Base-by-base conservation (phyloP, 306 rosid genomes). In the Vicia faba region DNA sequence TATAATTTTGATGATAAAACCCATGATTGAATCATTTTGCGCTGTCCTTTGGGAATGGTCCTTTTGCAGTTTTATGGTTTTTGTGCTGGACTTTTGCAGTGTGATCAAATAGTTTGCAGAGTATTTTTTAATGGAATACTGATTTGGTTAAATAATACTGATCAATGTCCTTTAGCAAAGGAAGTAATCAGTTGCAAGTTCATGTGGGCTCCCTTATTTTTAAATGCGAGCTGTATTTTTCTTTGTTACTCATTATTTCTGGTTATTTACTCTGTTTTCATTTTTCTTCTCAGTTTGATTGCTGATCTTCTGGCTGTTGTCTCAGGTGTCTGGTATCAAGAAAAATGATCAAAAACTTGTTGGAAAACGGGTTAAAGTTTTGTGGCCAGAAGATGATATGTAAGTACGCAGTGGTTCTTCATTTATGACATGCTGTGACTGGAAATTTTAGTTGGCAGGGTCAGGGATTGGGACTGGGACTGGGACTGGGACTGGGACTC, bases 351-450 rank as follows among this genome's bases (percentile, higher is more conserved):
- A 81, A 61, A 40, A 48, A 35, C 66, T 90, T 63, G 83, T 95
- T 76, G 96, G 91, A 71, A 33, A 77, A 9, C 83, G 81, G 61
- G 78, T 95, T 51, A 84, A 85, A 77, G 95, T 95, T 55, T 95
- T 84, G 89, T 95, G 99, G 99, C 99, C 99, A 5, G 60, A 74
- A 0, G 99, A 90, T 85, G 1, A 60, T 2, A 33, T 0, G 99
- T 95, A 88, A 87, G 93, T 75, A 75, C 31, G 31, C 26, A n/a
- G 10, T 48, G 59, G 20, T 43, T 70, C 31, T 75, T 64, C 25
- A 48, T 66, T 36, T 49, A 19, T 64, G 16, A 63, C 39, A 61
- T 64, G 29, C 5, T 69, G 26, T 71, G 61, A 43, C 70, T 35
- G 69, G 48, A 48, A 45, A 45, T 59, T 38, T 64, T 35, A n/a